These are phyloP conservation scores for Chiua virens DNA, from an alignment of 768 basidiomycete species.

Conservation along the genomic window DNA sequence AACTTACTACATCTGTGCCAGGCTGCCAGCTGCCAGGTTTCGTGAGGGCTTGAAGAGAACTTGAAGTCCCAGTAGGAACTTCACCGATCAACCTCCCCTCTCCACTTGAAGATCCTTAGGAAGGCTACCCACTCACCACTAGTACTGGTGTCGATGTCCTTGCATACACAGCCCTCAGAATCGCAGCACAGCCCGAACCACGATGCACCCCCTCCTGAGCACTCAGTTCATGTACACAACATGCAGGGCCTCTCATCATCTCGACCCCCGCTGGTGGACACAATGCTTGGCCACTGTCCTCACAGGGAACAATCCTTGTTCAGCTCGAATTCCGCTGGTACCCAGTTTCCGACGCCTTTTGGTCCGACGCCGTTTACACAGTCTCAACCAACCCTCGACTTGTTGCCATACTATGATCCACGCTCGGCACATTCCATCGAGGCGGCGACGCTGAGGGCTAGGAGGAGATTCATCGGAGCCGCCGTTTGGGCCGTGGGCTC, in stretches of 20 bases:
- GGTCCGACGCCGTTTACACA: conserved; percentile 45
- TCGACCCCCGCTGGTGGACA: conserved; percentile 15
- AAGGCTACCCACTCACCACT: background rate
- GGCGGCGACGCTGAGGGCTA: conserved; percentile 39
- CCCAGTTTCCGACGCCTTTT: conserved; percentile 19
- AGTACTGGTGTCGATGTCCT: conserved; percentile 10
- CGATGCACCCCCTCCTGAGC: conserved; percentile 31
- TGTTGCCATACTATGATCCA: conserved; percentile 45
- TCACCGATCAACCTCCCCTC: too few relatives aligned
- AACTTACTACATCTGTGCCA: too few relatives aligned
- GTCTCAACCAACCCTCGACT: conserved; percentile 33
- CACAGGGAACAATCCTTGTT: conserved; percentile 15
- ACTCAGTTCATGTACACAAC: conserved; percentile 20
- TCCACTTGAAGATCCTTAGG: too few relatives aligned
- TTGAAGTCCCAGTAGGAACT: too few relatives aligned
- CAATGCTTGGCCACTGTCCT: conserved; percentile 15
- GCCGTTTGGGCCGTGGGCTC: conserved; percentile 39
- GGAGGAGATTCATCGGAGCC: conserved; percentile 44
- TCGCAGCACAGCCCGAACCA: conserved; percentile 23
- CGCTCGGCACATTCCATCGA: conserved; percentile 38
- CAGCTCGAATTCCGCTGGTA: conserved; percentile 9
- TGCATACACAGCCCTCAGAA: conserved; percentile 10
- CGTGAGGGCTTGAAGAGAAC: too few relatives aligned
- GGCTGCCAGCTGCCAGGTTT: too few relatives aligned
- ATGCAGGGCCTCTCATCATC: conserved; percentile 15